Conservation (phyloP, 768 basidiomycete genomes). For the Leccinum obscurum region DNA sequence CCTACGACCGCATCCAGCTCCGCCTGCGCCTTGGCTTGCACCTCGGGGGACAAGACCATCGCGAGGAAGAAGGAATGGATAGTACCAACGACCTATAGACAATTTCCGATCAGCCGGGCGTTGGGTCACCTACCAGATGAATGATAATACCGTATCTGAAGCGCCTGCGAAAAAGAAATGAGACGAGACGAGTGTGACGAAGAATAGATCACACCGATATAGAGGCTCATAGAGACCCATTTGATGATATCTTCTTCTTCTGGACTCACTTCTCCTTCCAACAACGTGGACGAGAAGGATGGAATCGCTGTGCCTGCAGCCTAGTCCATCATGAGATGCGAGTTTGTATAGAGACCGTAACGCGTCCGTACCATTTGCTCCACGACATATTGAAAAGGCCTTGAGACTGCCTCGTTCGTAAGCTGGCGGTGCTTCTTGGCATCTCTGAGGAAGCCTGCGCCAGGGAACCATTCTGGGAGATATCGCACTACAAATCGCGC, state of each 20-base stretch:
- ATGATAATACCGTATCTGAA: not conserved
- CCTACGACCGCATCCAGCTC: conserved; percentile 29
- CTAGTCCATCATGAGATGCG: conserved; percentile 9
- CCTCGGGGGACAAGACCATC: conserved; percentile 25
- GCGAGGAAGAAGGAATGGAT: conserved; percentile 26
- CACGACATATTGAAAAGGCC: conserved; percentile 45
- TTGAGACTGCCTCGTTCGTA: conserved; percentile 40
- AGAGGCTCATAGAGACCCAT: conserved; percentile 16
- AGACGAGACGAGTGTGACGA: not conserved
- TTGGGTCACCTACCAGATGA: not conserved
- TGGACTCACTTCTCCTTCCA: conserved; percentile 11
- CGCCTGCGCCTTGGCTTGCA: conserved; percentile 25
- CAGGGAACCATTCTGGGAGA: conserved; percentile 38
- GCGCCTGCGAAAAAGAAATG: not conserved
- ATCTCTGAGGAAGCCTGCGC: conserved; percentile 34
- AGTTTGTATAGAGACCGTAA: not conserved
- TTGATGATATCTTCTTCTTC: conserved; percentile 24
- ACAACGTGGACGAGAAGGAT: conserved; percentile 21
- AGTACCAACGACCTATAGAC: conserved; percentile 15
- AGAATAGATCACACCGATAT: conserved; percentile 7
- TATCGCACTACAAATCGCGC: conserved; percentile 20
- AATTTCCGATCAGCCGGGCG: not conserved
- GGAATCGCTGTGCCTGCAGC: conserved; percentile 17
- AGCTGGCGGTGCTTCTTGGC: conserved; percentile 28
- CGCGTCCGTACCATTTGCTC: conserved; percentile 43